Conservation (phyloP, 1,139 yeast species). For the Debaryomyces psychrophilus region DNA sequence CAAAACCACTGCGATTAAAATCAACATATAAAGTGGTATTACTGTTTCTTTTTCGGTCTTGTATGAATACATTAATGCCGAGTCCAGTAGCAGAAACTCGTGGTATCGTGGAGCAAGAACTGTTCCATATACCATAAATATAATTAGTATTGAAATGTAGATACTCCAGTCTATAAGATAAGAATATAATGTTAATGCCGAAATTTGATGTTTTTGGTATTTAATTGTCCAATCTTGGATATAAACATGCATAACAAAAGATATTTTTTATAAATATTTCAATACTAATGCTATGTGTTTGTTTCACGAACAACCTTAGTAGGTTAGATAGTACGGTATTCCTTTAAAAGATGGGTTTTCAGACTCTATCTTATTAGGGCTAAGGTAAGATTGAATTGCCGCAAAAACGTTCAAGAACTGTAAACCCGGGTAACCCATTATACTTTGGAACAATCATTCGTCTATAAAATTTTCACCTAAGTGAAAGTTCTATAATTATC, state of each 20-base stretch:
- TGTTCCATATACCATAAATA: slow-evolving; percentile 36
- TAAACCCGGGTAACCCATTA: slow-evolving; percentile 5
- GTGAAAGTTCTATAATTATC: not conserved
- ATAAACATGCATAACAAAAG: slow-evolving; percentile 5
- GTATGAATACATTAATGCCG: slow-evolving; percentile 34
- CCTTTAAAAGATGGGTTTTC: no score
- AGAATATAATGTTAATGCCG: slow-evolving; percentile 31
- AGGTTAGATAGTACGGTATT: not conserved
- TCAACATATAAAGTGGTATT: slow-evolving; percentile 34
- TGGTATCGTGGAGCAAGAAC: slow-evolving; percentile 40
- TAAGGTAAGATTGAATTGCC: slow-evolving; percentile 4
- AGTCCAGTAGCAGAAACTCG: slow-evolving; percentile 43
- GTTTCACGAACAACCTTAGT: not conserved
- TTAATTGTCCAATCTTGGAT: slow-evolving; percentile 10
- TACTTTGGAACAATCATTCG: slow-evolving; percentile 1
- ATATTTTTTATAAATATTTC: not conserved
- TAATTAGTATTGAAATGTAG: slow-evolving; percentile 26
- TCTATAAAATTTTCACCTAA: not conserved
- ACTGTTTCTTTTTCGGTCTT: slow-evolving; percentile 35
- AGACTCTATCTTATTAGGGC: not conserved
- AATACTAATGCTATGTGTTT: not conserved
- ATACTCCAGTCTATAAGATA: slow-evolving; percentile 42
- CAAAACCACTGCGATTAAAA: slow-evolving; percentile 30
- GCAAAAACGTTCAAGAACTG: slow-evolving; percentile 1
- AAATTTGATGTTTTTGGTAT: slow-evolving; percentile 17